Base-by-base conservation (phyloP, 2,329 filamentous ascomycete species). In the Aspergillus fumigatus region DNA sequence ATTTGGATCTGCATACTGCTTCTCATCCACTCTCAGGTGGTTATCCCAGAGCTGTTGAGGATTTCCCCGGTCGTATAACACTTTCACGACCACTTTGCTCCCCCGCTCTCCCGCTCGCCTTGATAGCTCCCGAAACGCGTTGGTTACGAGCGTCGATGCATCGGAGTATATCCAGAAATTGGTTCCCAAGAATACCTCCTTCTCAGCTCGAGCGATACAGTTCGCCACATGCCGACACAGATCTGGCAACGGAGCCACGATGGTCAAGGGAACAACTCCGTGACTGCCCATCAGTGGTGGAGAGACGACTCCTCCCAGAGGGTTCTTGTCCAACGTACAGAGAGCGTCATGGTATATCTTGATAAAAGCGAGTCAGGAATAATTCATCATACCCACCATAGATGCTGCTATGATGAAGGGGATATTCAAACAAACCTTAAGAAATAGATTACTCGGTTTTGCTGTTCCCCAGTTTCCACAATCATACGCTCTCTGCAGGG, bases 171-270 rank as follows among this genome's bases (percentile, higher is more conserved):
- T 82, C 89, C 89, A 92, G 65, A 85, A 90, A 64, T 90, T 91
- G 0, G 89, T 92, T 0, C 86, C 86, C 9, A 92, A 76, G 55
- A 89, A 85, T 0, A 93, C 84, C 65, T 93, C 89, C 35, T 81
- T 82, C 64, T 90, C 80, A 0, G 89, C 89, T 3, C 86, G 80
- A 2, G 82, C 88, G 35, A 93, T 92, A 21, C 90, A 77, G 62
- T 92, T 92, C 1, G 88, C 84, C 75, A 90, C 88, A 69, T 92
- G 88, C 1, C 88, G 80, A 58, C 84, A 84, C 27, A 92, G 84
- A 67, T 92, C 89, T 0, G 86, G 85, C 23, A 89, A 80, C 62
- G 83, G 82, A 0, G 84, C 86, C 27, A 92, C 84, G 43, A 91
- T 81, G 0, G 87, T 88, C 60, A 92, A 70, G 0, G 88, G 88